Evolutionary conservation across 2,329 filamentous ascomycete genomes (phyloP).

Genomic region (Penicillium sp.): DNA sequence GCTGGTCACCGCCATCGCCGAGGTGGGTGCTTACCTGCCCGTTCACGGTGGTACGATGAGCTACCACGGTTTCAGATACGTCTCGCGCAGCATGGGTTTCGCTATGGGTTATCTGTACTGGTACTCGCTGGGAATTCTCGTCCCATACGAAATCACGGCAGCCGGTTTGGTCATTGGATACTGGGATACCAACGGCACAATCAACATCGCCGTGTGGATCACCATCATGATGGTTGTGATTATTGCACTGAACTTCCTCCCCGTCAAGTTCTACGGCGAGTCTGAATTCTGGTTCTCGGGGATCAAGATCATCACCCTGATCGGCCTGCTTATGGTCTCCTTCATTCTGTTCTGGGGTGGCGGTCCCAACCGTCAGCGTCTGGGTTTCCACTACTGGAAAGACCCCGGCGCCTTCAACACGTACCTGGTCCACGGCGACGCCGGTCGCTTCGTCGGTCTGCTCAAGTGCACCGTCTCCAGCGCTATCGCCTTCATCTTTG

Average conservation of each 20-base stretch:
- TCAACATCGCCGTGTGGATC: constrained; percentile 52
- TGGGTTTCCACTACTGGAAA: constrained; percentile 56
- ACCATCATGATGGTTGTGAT: constrained; percentile 63
- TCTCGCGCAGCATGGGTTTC: constrained; percentile 45
- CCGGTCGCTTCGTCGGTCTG: constrained; percentile 55
- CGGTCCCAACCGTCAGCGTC: constrained; percentile 51
- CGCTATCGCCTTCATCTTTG: constrained; percentile 58
- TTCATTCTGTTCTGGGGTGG: constrained; percentile 61
- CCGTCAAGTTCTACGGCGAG: constrained; percentile 55
- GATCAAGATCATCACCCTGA: constrained; percentile 54
- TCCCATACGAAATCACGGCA: constrained; percentile 64
- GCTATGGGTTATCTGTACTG: constrained; percentile 50
- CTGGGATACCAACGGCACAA: constrained; percentile 50
- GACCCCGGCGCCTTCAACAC: constrained; percentile 51
- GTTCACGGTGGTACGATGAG: constrained; percentile 48
- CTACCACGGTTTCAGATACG: constrained; percentile 47
- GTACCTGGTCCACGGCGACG: constrained; percentile 49
- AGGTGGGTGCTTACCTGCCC: constrained; percentile 46
- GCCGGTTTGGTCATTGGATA: constrained; percentile 66
- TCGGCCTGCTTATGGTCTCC: constrained; percentile 54
- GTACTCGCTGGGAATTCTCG: constrained; percentile 50
- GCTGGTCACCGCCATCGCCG: constrained; percentile 50
- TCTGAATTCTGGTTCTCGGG: constrained; percentile 57
- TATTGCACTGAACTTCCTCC: constrained; percentile 50
- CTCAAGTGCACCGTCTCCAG: constrained; percentile 54